A percentile compares a stretch with the other conserved stretches of the same genome.
Evolutionary conservation across 768 basidiomycete species (phyloP).

Genomic region (Boletus reticulatus): DNA sequence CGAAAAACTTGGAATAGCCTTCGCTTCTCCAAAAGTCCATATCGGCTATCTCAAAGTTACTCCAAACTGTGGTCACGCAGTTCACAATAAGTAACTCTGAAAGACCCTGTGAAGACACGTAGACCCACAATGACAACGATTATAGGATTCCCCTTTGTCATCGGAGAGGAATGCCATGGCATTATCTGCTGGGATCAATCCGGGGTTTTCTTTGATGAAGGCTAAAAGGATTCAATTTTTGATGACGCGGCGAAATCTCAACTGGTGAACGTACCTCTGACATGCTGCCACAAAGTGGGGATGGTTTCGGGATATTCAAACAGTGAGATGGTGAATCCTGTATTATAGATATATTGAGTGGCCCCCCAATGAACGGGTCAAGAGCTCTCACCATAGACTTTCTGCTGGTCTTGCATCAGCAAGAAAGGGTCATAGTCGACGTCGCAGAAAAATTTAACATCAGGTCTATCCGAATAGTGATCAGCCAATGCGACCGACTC

Average conservation of each 20-base stretch:
- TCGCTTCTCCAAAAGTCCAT: conserved; percentile 87
- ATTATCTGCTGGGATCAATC: conserved; percentile 61
- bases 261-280: conserved; percentile 49
- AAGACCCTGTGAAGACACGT: not conserved
- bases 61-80: conserved; percentile 52
- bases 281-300: conserved; percentile 71
- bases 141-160: conserved; percentile 64
- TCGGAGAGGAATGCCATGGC: conserved; percentile 75
- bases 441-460: conserved; percentile 81
- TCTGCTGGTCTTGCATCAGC: conserved; percentile 74
- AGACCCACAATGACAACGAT: conserved; percentile 72
- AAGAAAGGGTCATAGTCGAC: conserved; percentile 77
- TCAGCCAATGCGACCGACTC: conserved; percentile 6
- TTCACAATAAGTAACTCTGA: not conserved
- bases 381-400: conserved; percentile 65
- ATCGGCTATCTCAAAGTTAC: conserved; percentile 82
- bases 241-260: not conserved
- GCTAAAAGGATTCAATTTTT: conserved; percentile 39
- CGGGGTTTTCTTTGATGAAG: conserved; percentile 62
- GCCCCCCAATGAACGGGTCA: not conserved
- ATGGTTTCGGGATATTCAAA: conserved; percentile 81
- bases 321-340: conserved; percentile 78
- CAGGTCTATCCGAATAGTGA: conserved; percentile 47
- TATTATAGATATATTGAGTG: conserved; percentile 22
- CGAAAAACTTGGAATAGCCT: conserved; percentile 82